Evolutionary conservation across 805 yeast species (phyloP), one percentile per base, ranked within the genome.

Genomic region (Kodamaea kakaduensis): DNA sequence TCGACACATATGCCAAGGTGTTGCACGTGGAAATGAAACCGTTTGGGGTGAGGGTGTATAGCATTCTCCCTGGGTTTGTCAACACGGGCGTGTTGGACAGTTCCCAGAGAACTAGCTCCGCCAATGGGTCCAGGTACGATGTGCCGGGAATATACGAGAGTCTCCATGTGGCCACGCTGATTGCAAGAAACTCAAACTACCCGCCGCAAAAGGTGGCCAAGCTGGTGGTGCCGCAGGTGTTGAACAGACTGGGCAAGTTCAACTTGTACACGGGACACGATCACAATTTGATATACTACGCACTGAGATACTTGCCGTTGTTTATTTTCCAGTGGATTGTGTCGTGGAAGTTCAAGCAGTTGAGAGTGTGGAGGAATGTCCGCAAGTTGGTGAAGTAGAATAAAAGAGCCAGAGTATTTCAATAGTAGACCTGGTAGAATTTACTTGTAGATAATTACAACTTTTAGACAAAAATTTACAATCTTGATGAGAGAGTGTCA

Each of bases 21-120:
- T 46, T 69, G 13, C 59, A 56, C 4, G 37, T 51, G 5, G 74
- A 69, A 38, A 45, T 67, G 52, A 43, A 46, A 25, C 60, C 61
- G 0, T 53, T 64, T 33, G 71, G 65, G 1, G 69, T 67, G 22
- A 50, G 52, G 34, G 69, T 65, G 3, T 56, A 64, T 31, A 52
- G 59, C 40, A 56, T 67, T 6, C 48, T 59, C 19, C 61, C 71
- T 3, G 73, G 73, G 3, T 62, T 60, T 9, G 69, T 68, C 8
- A 49, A 56, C 14, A 61, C 70, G 2, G 60, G 49, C 9, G 58
- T 65, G 19, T 47, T 47, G 12, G 61, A 57, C 32, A 7, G 25
- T 6, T 24, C 40, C 6, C 37, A 29, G 12, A 27, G 19, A 6
- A 26, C 25, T 4, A n/a, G 27, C 9, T 26, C 41, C 12, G 25